Conservation (phyloP, 352 stramenopile species). For the Phytophthora hibernalis region DNA sequence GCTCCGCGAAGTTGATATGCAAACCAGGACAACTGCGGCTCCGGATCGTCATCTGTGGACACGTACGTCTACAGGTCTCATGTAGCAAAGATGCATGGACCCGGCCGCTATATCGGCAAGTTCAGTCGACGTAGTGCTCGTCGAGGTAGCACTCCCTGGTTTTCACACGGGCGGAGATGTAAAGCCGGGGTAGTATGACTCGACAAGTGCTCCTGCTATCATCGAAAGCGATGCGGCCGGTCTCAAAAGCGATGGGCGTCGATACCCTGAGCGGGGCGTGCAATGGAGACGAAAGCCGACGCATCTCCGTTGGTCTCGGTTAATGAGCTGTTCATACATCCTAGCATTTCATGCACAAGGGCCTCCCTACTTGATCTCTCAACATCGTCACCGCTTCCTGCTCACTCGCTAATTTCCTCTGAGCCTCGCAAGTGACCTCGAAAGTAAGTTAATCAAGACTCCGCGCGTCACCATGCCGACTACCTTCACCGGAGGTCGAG, state of each 20-base stretch:
- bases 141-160: not conserved
- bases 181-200: not conserved
- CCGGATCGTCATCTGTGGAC: too few species aligned
- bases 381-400: not conserved
- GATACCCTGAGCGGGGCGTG: not conserved
- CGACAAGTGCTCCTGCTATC: not conserved
- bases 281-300: not conserved
- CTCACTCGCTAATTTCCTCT: slow-evolving; percentile 9
- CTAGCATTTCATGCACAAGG: not conserved
- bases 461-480: slow-evolving; percentile 34
- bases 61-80: too few species aligned
- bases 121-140: not conserved
- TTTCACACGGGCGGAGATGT: not conserved
- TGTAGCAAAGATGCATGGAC: too few species aligned
- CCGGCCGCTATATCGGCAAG: too few species aligned
- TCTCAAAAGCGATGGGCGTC: not conserved
- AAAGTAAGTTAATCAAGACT: slow-evolving; percentile 20
- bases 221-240: not conserved
- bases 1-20: too few species aligned
- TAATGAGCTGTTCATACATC: not conserved
- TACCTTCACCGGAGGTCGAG: slow-evolving; percentile 18
- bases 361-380: not conserved
- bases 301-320: not conserved
- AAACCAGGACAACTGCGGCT: too few species aligned
- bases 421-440: not conserved